phyloP scores from a whole-genome alignment of 2,329 filamentous ascomycete species.

The Exophiala aquamarina region DNA sequence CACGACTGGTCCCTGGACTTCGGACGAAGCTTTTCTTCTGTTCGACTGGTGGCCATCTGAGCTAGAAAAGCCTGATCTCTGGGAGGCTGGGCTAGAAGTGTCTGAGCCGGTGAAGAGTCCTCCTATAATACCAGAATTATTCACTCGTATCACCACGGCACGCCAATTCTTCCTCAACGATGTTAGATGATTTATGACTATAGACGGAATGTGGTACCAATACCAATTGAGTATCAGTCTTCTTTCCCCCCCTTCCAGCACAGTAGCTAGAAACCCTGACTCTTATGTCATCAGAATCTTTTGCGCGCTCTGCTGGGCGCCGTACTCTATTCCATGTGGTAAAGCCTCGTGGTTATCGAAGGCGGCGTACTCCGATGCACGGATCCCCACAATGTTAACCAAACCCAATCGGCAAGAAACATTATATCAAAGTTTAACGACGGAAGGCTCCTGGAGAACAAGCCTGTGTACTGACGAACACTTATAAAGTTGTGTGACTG shows the following conservation, averaged over 20 bases:
- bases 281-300: no score
- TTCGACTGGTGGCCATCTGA: slow-evolving; percentile 28
- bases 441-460: no score
- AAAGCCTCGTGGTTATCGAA: neutral
- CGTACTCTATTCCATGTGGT: no score
- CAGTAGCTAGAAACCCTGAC: no score
- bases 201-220: slow-evolving; percentile 11
- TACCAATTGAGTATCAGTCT: neutral
- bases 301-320: no score
- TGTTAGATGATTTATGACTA: slow-evolving; percentile 19
- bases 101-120: neutral
- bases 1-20: slow-evolving; percentile 29
- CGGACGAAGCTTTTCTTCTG: slow-evolving; percentile 27
- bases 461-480: no score
- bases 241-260: no score
- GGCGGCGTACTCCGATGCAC: slow-evolving; percentile 1
- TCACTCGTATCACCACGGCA: slow-evolving; percentile 19
- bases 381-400: neutral
- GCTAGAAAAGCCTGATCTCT: slow-evolving; percentile 20
- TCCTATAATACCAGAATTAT: slow-evolving; percentile 1
- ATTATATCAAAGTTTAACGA: neutral
- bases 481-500: no score
- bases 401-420: slow-evolving; percentile 1
- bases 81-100: slow-evolving; percentile 1
- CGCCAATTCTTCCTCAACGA: slow-evolving; percentile 21